Base-by-base conservation (phyloP, 306 rosid species). In the Cucurbita moschata region DNA sequence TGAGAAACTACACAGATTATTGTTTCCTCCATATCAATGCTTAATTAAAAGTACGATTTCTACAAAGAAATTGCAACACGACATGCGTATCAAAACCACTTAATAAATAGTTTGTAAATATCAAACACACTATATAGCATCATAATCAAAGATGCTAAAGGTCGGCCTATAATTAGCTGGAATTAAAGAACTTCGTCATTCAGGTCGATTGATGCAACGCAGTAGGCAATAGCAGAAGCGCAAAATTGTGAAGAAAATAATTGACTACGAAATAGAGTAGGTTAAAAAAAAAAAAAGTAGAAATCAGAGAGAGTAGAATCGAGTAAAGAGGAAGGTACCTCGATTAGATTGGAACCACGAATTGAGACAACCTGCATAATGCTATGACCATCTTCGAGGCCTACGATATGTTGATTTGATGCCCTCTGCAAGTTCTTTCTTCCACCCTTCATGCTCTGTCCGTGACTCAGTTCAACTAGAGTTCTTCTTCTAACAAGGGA, bases 391-490 rank as follows among this genome's bases (percentile, higher is more conserved):
- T 87, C 84, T 76, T 82, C 86, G 43, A 94, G 83, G 55, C 83
- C 83, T 0, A 85, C 74, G 61, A 76, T 79, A 42, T 76, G 70
- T 60, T 86, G 90, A 82, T 72, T 85, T 10, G 82, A 77, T 38
- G 89, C 96, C 78, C 96, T 83, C 83, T 83, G 87, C 81, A 94
- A 81, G 83, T 94, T 94, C 81, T 90, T 94, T 80, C 97, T 89
- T 82, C 98, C 98, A 71, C 88, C 96, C 79, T 84, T 82, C 97
- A 94, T 94, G 67, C 21, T 73, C 15, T 43, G 18, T 1, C 5
- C 38, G 10, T 10, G 5, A 68, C 16, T 67, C 11, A 14, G 54
- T 47, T 47, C 16, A 47, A 49, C 52, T 43, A 43, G 11, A 10
- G 47, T 43, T 13, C 16, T 13, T 12, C 16, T 50, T 50, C 54